A percentile compares a stretch with the other conserved stretches of the same genome.
These are phyloP conservation scores for Parasarocladium wereldwijsianum DNA, from an alignment of 2,329 filamentous ascomycete species.

Conservation along the genomic window DNA sequence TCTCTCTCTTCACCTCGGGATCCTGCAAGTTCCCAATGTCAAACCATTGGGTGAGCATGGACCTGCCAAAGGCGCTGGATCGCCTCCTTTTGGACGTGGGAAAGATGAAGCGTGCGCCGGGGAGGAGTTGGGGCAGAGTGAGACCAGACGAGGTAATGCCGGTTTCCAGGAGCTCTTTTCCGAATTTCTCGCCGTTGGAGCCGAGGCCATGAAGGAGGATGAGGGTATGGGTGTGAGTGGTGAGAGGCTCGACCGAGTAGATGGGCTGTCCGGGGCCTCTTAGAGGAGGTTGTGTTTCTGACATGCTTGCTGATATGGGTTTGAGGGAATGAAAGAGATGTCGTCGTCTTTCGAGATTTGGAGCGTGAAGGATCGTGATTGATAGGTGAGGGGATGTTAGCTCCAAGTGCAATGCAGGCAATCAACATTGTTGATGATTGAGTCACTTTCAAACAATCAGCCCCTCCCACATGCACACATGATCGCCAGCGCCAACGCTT, in stretches of 20 bases:
- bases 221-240: slow-evolving; percentile 12
- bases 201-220: slow-evolving; percentile 17
- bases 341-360: too few relatives aligned
- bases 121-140: slow-evolving; percentile 18
- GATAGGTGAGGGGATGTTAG: too few relatives aligned
- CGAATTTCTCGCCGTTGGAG: slow-evolving; percentile 18
- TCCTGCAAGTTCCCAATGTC: slow-evolving; percentile 26
- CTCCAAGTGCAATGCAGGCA: too few relatives aligned
- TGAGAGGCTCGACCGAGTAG: slow-evolving; percentile 11
- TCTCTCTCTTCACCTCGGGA: slow-evolving; percentile 22
- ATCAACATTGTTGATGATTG: too few relatives aligned
- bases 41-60: slow-evolving; percentile 35
- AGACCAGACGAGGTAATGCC: slow-evolving; percentile 11
- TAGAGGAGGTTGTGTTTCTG: too few relatives aligned
- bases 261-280: slow-evolving; percentile 3
- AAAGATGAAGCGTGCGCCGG: slow-evolving; percentile 31
- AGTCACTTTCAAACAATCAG: too few relatives aligned
- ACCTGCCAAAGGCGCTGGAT: slow-evolving; percentile 25
- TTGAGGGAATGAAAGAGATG: too few relatives aligned
- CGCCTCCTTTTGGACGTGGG: slow-evolving; percentile 30
- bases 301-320: too few relatives aligned
- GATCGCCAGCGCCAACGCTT: too few relatives aligned
- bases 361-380: too few relatives aligned
- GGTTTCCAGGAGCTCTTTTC: slow-evolving; percentile 16
- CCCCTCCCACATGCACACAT: too few relatives aligned